Conservation (phyloP, 75 land plant species). For the Picea glauca region DNA sequence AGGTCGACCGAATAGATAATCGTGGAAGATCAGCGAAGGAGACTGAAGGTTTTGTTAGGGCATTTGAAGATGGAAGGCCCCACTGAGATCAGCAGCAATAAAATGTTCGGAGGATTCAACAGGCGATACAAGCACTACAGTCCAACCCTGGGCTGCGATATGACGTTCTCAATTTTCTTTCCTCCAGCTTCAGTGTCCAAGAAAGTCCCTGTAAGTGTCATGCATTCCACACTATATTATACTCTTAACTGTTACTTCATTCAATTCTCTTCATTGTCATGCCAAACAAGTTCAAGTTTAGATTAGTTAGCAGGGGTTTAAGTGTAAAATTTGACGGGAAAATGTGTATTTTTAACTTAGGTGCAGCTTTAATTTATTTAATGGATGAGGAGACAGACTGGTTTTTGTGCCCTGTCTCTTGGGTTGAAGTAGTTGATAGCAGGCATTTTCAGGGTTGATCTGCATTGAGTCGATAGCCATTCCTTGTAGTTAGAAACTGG, state of each 20-base stretch:
- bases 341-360: neutral
- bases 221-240: neutral
- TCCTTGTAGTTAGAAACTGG: too few relatives aligned
- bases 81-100: conserved; percentile 64
- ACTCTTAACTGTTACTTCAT: too few relatives aligned
- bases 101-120: conserved; percentile 92
- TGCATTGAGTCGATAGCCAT: neutral
- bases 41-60: neutral
- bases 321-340: neutral
- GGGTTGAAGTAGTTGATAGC: neutral
- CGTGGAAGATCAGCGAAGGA: too few relatives aligned
- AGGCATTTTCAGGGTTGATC: neutral
- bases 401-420: neutral
- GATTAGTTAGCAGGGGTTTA: neutral
- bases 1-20: too few relatives aligned
- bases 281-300: too few relatives aligned
- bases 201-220: conserved; percentile 51
- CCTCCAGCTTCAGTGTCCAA: conserved; percentile 58
- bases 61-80: conserved; percentile 47
- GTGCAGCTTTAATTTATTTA: neutral
- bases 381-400: neutral
- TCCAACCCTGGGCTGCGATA: conserved; percentile 68
- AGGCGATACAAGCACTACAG: conserved; percentile 86
- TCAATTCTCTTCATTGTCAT: too few relatives aligned
- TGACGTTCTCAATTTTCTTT: conserved; percentile 88